These are phyloP conservation scores for Thymus mandschuricus DNA, from an alignment of 257 asterid species.

Conservation along the genomic window DNA sequence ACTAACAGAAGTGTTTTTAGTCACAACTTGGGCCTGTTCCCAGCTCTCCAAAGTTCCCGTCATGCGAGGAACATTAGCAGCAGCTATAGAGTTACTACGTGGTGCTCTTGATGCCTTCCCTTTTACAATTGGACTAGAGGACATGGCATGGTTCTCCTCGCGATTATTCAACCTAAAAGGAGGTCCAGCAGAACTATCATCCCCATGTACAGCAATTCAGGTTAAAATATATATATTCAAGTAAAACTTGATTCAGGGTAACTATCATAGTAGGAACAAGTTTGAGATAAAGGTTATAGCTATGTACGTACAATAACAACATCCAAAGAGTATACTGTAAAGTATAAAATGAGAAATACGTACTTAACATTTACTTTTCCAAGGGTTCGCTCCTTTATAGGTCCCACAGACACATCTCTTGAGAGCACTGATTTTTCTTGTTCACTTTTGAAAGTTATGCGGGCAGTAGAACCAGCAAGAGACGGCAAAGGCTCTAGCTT, in stretches of 20 bases:
- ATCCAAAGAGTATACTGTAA: background rate
- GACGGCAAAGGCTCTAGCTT: conserved; percentile 68
- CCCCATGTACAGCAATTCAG: conserved; percentile 14
- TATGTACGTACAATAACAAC: background rate
- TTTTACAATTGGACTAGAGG: conserved; percentile 66
- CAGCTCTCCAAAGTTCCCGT: conserved; percentile 84
- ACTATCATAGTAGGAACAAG: conserved; percentile 17
- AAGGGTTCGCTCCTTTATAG: conserved; percentile 69
- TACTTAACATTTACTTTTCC: conserved; percentile 83
- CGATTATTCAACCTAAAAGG: conserved; percentile 74
- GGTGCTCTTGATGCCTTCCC: conserved; percentile 96
- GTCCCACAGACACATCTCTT: conserved; percentile 67
- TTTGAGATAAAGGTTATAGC: conserved; percentile 13
- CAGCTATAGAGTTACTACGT: conserved; percentile 58
- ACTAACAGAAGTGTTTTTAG: conserved; percentile 55
- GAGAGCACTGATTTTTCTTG: conserved; percentile 68
- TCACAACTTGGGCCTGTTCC: conserved; percentile 67
- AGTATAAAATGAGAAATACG: conserved; percentile 32
- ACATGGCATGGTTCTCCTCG: conserved; percentile 55
- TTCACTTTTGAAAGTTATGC: conserved; percentile 67
- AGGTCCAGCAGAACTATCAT: conserved; percentile 25
- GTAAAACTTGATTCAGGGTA: background rate
- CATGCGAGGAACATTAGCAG: conserved; percentile 54
- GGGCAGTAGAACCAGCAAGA: conserved; percentile 67
- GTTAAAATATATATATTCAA: background rate